Conservation (phyloP, 495 filamentous ascomycete species). For the Pyrenula aspistea region DNA sequence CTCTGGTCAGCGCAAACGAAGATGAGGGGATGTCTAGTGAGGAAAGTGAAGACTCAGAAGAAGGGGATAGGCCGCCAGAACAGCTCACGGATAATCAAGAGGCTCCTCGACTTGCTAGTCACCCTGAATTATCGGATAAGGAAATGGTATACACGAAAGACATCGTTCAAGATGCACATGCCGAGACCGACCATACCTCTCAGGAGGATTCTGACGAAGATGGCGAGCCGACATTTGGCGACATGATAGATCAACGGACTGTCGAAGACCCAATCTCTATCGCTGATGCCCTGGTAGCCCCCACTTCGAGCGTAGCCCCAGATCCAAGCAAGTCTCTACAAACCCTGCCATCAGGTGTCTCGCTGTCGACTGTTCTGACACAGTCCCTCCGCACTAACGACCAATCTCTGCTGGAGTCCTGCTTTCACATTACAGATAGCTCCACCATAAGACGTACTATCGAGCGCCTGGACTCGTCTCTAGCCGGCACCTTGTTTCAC, state of each 20-base stretch:
- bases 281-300: neutral
- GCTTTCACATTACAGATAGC: slow-evolving; percentile 66
- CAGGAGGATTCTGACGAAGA: slow-evolving; percentile 33
- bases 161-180: slow-evolving; percentile 37
- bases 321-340: slow-evolving; percentile 27
- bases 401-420: slow-evolving; percentile 74
- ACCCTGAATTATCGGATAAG: slow-evolving; percentile 1
- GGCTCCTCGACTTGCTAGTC: neutral
- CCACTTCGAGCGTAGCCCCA: slow-evolving; percentile 13
- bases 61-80: slow-evolving; percentile 9
- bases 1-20: neutral
- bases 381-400: slow-evolving; percentile 92
- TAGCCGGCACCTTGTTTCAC: slow-evolving; percentile 65
- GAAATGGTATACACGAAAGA: slow-evolving; percentile 24
- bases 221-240: slow-evolving; percentile 71
- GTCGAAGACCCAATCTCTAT: neutral
- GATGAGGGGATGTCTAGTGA: neutral
- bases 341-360: slow-evolving; percentile 60
- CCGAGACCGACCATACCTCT: slow-evolving; percentile 17
- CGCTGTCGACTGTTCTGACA: slow-evolving; percentile 77
- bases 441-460: slow-evolving; percentile 75
- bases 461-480: slow-evolving; percentile 72
- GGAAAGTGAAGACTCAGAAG: slow-evolving; percentile 6
- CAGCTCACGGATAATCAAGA: slow-evolving; percentile 10
- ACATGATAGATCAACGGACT: slow-evolving; percentile 30